Conservation (phyloP, 345 rosid genomes). For the Hibiscus tridactylites region DNA sequence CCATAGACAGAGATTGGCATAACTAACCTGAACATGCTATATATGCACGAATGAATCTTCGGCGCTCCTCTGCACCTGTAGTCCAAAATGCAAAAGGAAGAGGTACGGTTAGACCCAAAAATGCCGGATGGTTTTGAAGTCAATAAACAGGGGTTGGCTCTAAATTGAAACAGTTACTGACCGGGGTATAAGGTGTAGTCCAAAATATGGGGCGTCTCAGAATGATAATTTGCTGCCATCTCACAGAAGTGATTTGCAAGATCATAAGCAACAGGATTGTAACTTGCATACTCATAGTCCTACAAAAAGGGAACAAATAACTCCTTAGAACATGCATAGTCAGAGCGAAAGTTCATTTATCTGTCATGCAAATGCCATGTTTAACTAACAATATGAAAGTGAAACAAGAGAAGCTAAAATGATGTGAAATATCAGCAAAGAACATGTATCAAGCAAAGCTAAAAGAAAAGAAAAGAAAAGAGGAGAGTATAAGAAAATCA, state of each 20-base stretch:
- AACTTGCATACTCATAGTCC: slow-evolving; percentile 95
- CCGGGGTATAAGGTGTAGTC: slow-evolving; percentile 78
- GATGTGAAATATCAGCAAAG: neutral
- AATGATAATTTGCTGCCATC: slow-evolving; percentile 88
- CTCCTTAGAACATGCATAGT: neutral
- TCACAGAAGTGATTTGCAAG: slow-evolving; percentile 96
- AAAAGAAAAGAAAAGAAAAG: neutral
- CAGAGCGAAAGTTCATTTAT: neutral
- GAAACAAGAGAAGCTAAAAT: neutral
- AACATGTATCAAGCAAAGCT: neutral
- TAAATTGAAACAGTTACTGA: slow-evolving; percentile 8
- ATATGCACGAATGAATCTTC: slow-evolving; percentile 55
- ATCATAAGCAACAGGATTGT: slow-evolving; percentile 83
- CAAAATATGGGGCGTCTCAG: slow-evolving; percentile 74
- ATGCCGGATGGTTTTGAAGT: neutral
- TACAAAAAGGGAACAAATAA: slow-evolving; percentile 13
- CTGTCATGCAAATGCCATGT: neutral
- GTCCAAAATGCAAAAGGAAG: slow-evolving; percentile 9
- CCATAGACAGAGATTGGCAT: neutral
- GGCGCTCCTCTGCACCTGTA: slow-evolving; percentile 63
- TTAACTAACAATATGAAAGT: neutral
- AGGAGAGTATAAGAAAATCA: neutral
- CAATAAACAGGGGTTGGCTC: neutral
- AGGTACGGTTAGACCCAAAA: neutral
- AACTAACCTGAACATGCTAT: slow-evolving; percentile 55